Evolutionary conservation across 306 rosid species (phyloP), one percentile per base, ranked within the genome.

Genomic region (Rosa persica): DNA sequence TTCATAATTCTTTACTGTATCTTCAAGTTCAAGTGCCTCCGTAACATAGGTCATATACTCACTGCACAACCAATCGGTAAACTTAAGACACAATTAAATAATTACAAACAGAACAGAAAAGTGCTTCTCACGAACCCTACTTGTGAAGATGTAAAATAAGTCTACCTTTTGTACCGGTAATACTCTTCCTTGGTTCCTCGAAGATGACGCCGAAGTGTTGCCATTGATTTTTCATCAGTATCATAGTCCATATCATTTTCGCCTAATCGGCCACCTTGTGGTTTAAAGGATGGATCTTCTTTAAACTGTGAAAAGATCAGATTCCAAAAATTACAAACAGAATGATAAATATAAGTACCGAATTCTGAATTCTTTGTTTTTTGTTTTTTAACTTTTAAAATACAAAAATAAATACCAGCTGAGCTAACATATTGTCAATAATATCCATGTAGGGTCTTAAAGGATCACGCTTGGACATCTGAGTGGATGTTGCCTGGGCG

Each of bases 201-300:
- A 74, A 95, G 97, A 86, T 93, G 97, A 67, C 96, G 91, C 87
- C 99, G 88, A 69, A 95, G 90, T 39, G 93, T 85, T 73, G 99
- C 99, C 99, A 95, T 95, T 73, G 99, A 95, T 84, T 95, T 95
- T 85, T 95, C 97, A 70, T 95, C 99, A 20, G 97, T 93, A 85
- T 95, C 99, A 74, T 95, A 95, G 83, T 95, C 99, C 94, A 95
- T 93, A 83, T 95, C 99, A 15, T 86, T 91, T 84, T 84, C 98
- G 58, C 97, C 99, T 9, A 95, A 85, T 73, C 61, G 91, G 23
- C 98, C 98, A 80, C 99, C 98, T 85, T 93, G 99, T 54, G 98
- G 98, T 83, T 89, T 95, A 88, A 95, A 95, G 72, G 98, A 90
- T 51, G 99, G 96, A 76, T 95, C 99, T 77, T 93, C 93, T 85